Base-by-base conservation (phyloP, 1,284 basidiomycete genomes). In the Laetiporus sulphureus region DNA sequence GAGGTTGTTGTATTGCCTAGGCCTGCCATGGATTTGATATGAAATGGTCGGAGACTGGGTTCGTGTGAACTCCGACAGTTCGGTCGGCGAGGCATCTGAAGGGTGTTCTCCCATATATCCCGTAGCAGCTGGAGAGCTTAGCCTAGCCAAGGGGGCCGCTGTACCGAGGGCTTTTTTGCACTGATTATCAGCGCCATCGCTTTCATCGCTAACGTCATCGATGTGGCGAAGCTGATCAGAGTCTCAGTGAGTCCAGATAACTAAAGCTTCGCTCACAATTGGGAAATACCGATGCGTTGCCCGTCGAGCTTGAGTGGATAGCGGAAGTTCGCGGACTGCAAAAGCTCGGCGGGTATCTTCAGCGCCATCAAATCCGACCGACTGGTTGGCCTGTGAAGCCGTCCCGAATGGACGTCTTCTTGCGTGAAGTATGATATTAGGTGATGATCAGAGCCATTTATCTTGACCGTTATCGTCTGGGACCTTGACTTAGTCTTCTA, bases 341-440 rank as follows among this genome's bases (percentile, higher is more conserved):
- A 76, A 45, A 83, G 73, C 43, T 80, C 75, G 15, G 79, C 78
- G 1, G 80, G 75, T 64, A 88, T 82, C 36, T 69, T 67, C 11
- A 88, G 64, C 18, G 62, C 59, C 70, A 78, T 77, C 54, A 89
- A 78, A 51, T 87, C 83, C 13, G 71, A 63, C 25, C 79, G 67
- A 19, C 66, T 71, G 2, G 75, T 77, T 2, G 83, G 82, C 29
- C 76, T 69, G 62, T 79, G 63, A 31, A 89, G 67, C 36, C 73
- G 71, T 32, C 79, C 79, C 23, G 72, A 71, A 16, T 75, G 72
- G 24, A 87, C 75, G 55, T 89, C 86, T 41, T 86, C 83, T 24
- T 80, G 76, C 11, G 76, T 83, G 61, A 86, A 89, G 64, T 90
- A 89, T 8, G 83, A 85, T 47, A 90, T 79, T 47, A 89, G 72